These are phyloP conservation scores for Leersia perrieri DNA, from an alignment of 176 grass and related monocot genomes.

Conservation along the genomic window DNA sequence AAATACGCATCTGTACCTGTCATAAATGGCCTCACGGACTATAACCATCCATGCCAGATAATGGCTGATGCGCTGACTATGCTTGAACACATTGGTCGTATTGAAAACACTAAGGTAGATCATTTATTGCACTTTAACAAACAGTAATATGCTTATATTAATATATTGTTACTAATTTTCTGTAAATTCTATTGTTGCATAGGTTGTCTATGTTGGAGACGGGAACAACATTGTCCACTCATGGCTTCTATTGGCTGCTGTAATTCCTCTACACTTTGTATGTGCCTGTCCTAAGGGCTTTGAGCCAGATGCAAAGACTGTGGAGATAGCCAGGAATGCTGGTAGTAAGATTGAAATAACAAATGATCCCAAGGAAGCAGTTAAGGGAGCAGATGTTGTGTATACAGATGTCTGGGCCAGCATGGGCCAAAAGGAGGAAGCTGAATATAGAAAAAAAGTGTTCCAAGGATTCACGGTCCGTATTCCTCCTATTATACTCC, in stretches of 20 bases:
- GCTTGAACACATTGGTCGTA: constrained; percentile 70
- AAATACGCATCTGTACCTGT: constrained; percentile 83
- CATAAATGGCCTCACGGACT: constrained; percentile 90
- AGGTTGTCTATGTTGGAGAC: constrained; percentile 98
- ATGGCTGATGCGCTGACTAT: constrained; percentile 99
- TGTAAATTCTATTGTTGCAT: background rate
- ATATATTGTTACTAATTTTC: background rate
- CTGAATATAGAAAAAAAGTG: constrained; percentile 75
- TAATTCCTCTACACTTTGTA: constrained; percentile 87
- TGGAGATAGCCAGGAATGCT: constrained; percentile 67
- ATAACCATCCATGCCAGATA: constrained; percentile 99
- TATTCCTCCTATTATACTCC: background rate
- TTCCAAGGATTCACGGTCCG: constrained; percentile 90
- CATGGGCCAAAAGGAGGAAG: constrained; percentile 99
- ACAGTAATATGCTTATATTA: background rate
- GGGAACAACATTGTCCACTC: constrained; percentile 98
- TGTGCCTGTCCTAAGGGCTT: constrained; percentile 94
- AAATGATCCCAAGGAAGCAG: constrained; percentile 88
- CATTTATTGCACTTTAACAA: background rate
- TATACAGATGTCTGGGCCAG: constrained; percentile 99
- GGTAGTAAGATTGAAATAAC: constrained; percentile 96
- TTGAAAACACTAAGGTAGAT: constrained; percentile 87
- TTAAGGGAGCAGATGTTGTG: constrained; percentile 90
- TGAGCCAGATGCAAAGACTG: constrained; percentile 83
- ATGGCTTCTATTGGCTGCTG: constrained; percentile 88